Percentiles rank a stretch among this genome's conserved stretches.
These are phyloP conservation scores for Candida sphagnicola DNA, from an alignment of 805 yeast species.

Conservation along the genomic window DNA sequence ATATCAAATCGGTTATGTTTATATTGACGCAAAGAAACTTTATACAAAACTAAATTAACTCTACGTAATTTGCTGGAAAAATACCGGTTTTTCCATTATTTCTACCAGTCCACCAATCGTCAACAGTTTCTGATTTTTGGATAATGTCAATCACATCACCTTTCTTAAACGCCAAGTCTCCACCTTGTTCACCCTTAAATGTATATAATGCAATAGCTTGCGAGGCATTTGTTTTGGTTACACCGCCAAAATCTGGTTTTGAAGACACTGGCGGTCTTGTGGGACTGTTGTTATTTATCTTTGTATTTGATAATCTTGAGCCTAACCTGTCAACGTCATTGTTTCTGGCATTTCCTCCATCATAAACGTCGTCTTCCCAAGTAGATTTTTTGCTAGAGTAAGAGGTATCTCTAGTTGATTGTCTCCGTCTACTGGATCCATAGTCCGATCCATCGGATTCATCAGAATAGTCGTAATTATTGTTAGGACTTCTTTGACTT, in stretches of 20 bases:
- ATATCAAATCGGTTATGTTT: too few relatives aligned
- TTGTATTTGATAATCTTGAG: conserved; percentile 30
- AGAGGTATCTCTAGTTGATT: conserved; percentile 15
- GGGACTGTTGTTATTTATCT: conserved; percentile 24
- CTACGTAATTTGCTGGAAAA: conserved; percentile 96
- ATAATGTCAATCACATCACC: conserved; percentile 89
- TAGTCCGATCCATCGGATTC: conserved; percentile 26
- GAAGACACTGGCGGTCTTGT: conserved; percentile 35
- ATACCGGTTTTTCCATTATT: conserved; percentile 82
- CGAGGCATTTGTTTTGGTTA: conserved; percentile 41
- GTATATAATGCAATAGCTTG: conserved; percentile 89
- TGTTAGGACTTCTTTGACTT: conserved; percentile 10
- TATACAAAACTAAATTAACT: conserved; percentile 66
- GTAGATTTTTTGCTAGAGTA: conserved; percentile 33
- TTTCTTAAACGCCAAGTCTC: conserved; percentile 88
- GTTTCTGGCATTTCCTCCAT: conserved; percentile 38
- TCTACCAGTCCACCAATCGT: conserved; percentile 99
- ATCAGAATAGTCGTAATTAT: conserved; percentile 27
- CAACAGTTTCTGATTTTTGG: conserved; percentile 81
- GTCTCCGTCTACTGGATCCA: conserved; percentile 24
- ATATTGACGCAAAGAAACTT: too few relatives aligned
- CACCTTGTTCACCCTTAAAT: conserved; percentile 89
- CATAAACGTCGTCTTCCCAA: conserved; percentile 90
- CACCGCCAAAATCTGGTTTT: conserved; percentile 39
- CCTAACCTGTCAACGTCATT: conserved; percentile 32